Conservation (phyloP, 2,329 filamentous ascomycete genomes). For the Neopestalotiopsis clavispora region DNA sequence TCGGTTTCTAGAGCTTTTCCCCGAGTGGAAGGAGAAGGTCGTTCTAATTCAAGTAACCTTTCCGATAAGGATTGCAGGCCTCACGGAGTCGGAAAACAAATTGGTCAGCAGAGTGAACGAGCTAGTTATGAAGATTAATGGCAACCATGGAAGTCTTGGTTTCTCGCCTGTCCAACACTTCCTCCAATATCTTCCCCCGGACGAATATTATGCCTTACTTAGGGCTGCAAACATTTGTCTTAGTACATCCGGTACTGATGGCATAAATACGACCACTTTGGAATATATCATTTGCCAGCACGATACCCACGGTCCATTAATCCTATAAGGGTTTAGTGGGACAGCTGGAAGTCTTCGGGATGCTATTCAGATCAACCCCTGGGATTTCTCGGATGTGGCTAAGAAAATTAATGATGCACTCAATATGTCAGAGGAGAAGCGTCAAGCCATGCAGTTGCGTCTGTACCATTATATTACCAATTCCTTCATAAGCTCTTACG, state of each 20-base stretch:
- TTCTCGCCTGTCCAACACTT: conserved; percentile 95
- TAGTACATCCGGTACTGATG: conserved; percentile 94
- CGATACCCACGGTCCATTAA: conserved; percentile 83
- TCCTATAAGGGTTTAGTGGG: conserved; percentile 95
- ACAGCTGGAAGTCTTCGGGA: conserved; percentile 84
- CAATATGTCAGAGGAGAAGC: conserved; percentile 72
- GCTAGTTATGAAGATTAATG: conserved; percentile 90
- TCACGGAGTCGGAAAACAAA: conserved; percentile 78
- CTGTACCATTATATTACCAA: conserved; percentile 83
- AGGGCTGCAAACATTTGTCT: conserved; percentile 88
- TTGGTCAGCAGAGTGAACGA: conserved; percentile 89
- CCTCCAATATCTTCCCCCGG: conserved; percentile 85
- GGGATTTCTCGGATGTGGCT: conserved; percentile 86
- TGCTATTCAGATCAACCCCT: conserved; percentile 96
- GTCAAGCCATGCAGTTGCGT: conserved; percentile 70
- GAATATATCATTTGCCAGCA: conserved; percentile 95
- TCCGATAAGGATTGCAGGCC: conserved; percentile 79
- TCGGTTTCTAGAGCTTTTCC: conserved; percentile 86
- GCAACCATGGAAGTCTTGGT: conserved; percentile 83
- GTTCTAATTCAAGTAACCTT: conserved; percentile 96
- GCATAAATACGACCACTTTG: conserved; percentile 96
- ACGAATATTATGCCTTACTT: conserved; percentile 92
- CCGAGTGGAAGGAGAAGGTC: conserved; percentile 90
- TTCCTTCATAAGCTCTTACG: conserved; percentile 80
- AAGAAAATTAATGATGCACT: conserved; percentile 82